phyloP scores from a whole-genome alignment of 257 asterid species.

The Penstemon newberryi region DNA sequence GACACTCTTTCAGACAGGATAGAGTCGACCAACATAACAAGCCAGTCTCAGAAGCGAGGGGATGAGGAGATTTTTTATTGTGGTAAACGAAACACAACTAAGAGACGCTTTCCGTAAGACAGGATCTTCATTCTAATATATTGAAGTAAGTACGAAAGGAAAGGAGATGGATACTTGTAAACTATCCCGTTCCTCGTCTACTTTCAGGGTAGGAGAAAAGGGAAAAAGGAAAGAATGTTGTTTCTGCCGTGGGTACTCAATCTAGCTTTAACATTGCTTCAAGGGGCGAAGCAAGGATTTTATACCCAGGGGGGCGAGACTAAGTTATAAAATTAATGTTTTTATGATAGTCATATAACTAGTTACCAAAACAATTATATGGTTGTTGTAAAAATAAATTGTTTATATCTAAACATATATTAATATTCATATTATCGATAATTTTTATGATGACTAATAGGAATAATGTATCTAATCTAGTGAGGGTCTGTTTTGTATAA shows the following conservation, averaged over 20 bases:
- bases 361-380: too few relatives aligned
- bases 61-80: not conserved
- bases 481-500: too few relatives aligned
- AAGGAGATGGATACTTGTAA: not conserved
- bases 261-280: not conserved
- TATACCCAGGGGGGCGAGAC: too few relatives aligned
- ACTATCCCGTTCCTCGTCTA: not conserved
- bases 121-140: not conserved
- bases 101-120: not conserved
- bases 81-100: not conserved
- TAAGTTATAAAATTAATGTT: too few relatives aligned
- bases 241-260: not conserved
- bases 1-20: not conserved
- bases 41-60: not conserved
- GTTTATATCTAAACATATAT: too few relatives aligned
- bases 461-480: too few relatives aligned
- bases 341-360: too few relatives aligned
- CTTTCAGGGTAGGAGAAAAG: not conserved
- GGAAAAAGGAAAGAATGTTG: not conserved
- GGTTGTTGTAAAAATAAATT: too few relatives aligned
- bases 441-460: too few relatives aligned
- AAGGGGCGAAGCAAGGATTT: too few relatives aligned
- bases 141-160: not conserved
- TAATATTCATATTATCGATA: too few relatives aligned
- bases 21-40: not conserved